Evolutionary conservation across 1,284 basidiomycete species (phyloP).

Genomic region (Tausonia pullulans): DNA sequence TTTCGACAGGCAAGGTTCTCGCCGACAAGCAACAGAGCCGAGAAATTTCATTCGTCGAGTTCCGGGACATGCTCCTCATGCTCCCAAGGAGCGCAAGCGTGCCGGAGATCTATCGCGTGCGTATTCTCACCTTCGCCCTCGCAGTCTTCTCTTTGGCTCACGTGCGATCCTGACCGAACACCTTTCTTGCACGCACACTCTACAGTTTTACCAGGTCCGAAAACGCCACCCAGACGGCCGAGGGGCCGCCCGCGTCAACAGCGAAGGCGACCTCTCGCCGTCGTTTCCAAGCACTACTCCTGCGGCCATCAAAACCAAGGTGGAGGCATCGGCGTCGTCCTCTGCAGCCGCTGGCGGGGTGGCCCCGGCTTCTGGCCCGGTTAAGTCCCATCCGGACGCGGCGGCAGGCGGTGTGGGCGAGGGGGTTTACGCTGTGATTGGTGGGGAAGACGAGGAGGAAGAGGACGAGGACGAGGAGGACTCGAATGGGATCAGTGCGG

Average conservation of each 20-base stretch:
- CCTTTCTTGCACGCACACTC: constrained; percentile 22
- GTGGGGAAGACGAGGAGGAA: constrained; percentile 41
- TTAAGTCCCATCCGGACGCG: constrained; percentile 21
- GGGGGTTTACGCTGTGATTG: constrained; percentile 32
- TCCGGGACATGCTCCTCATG: constrained; percentile 78
- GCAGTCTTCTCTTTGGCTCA: background rate
- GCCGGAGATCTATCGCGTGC: constrained; percentile 62
- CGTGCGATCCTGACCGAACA: constrained; percentile 14
- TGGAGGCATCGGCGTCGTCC: constrained; percentile 7
- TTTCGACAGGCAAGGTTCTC: constrained; percentile 46
- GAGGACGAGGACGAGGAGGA: constrained; percentile 55
- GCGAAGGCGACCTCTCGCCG: constrained; percentile 50
- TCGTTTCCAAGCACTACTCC: constrained; percentile 31
- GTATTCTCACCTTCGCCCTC: background rate
- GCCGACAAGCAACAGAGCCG: constrained; percentile 42
- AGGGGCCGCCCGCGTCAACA: constrained; percentile 64
- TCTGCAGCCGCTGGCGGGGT: constrained; percentile 17
- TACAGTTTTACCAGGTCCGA: constrained; percentile 58
- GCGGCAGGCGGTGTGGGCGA: constrained; percentile 31
- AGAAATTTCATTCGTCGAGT: constrained; percentile 65
- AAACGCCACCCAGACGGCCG: constrained; percentile 62
- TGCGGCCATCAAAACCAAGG: background rate
- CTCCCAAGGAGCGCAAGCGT: constrained; percentile 69
- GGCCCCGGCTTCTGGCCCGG: constrained; percentile 11
- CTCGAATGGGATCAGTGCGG: constrained; percentile 49